These are phyloP conservation scores for Cicer judaicum DNA, from an alignment of 306 rosid genomes.

Conservation along the genomic window DNA sequence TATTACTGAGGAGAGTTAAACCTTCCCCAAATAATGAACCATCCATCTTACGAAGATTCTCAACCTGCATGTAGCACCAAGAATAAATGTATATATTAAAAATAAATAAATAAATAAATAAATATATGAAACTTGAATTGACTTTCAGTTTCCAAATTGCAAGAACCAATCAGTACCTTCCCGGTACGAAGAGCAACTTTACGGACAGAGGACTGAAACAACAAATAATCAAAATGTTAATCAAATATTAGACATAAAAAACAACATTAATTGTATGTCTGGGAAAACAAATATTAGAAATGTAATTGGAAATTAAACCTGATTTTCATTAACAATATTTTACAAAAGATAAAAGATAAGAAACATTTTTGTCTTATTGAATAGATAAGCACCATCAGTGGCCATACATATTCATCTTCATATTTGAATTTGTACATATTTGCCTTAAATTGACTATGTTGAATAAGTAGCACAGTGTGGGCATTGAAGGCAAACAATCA, in stretches of 20 bases:
- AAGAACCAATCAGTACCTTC: conserved; percentile 60
- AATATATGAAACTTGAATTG: conserved; percentile 21
- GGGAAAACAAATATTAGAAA: conserved; percentile 25
- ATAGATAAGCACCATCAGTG: not conserved
- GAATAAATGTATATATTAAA: not conserved
- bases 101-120: too few relatives aligned
- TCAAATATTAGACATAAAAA: conserved; percentile 19
- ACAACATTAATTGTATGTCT: not conserved
- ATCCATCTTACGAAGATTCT: conserved; percentile 68
- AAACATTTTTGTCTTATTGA: conserved; percentile 5
- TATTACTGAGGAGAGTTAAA: conserved; percentile 69
- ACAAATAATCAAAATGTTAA: conserved; percentile 37
- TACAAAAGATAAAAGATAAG: conserved; percentile 12
- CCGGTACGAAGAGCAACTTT: conserved; percentile 82
- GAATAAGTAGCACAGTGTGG: not conserved
- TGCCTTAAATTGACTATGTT: not conserved
- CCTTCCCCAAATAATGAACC: conserved; percentile 83
- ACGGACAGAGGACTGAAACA: conserved; percentile 88
- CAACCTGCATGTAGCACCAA: conserved; percentile 58
- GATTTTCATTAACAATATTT: conserved; percentile 15
- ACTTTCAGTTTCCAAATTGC: conserved; percentile 21
- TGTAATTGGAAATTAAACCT: conserved; percentile 15
- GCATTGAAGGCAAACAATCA: not conserved
- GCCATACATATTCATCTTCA: not conserved
- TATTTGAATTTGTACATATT: not conserved